Evolutionary conservation across 495 filamentous ascomycete species (phyloP).

Genomic region (Podospora pseudoanserina): DNA sequence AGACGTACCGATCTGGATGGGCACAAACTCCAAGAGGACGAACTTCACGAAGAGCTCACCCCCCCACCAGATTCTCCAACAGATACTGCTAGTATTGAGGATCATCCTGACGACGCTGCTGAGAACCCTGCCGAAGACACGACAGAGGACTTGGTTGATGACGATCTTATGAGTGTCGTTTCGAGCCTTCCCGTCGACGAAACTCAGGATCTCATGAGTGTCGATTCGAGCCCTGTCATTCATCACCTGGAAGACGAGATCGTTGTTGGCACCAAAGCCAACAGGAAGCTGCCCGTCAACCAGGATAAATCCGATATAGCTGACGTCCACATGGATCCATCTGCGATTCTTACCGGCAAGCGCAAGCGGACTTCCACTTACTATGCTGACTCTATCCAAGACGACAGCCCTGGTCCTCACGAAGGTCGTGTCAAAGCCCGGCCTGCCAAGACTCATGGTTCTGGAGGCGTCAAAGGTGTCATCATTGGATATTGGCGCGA

Average conservation of each 20-base stretch:
- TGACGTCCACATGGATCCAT: slow-evolving; percentile 39
- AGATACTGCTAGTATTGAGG: background rate
- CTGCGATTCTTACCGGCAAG: slow-evolving; percentile 25
- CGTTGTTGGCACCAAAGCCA: slow-evolving; percentile 41
- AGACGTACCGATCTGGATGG: background rate
- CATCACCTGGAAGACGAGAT: slow-evolving; percentile 44
- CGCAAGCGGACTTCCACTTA: slow-evolving; percentile 44
- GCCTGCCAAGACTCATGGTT: slow-evolving; percentile 26
- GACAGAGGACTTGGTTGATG: background rate
- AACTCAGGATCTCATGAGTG: slow-evolving; percentile 23
- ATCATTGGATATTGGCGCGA: slow-evolving; percentile 54
- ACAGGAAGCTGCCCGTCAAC: slow-evolving; percentile 28
- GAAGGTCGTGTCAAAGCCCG: slow-evolving; percentile 24
- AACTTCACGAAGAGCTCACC: slow-evolving; percentile 26
- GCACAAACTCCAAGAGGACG: slow-evolving; percentile 15
- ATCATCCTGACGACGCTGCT: background rate
- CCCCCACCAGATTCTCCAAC: slow-evolving; percentile 25
- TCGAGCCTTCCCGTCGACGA: background rate
- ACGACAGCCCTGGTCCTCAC: slow-evolving; percentile 22
- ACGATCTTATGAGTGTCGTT: background rate
- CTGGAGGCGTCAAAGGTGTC: slow-evolving; percentile 41
- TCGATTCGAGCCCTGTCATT: slow-evolving; percentile 33
- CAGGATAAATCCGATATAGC: slow-evolving; percentile 28
- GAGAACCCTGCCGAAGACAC: slow-evolving; percentile 6
- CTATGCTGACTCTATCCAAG: slow-evolving; percentile 38